phyloP scores from a whole-genome alignment of 1,284 basidiomycete species.

The Anthracocystis setariae region DNA sequence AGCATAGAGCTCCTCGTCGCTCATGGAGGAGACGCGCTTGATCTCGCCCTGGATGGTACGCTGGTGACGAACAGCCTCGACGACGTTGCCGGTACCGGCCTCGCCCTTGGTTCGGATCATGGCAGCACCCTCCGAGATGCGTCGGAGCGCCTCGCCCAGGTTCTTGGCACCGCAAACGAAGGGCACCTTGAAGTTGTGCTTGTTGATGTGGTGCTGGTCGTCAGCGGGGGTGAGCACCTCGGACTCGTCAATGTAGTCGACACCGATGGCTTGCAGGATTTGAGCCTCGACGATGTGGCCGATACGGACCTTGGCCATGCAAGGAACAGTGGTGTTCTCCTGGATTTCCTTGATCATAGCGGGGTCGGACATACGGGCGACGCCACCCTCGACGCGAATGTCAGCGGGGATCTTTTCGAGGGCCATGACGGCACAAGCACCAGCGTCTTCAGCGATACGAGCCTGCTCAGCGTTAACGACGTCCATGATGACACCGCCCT shows the following conservation, averaged over 20 bases:
- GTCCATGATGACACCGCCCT: slow-evolving; percentile 70
- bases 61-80: slow-evolving; percentile 89
- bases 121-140: slow-evolving; percentile 89
- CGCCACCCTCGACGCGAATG: slow-evolving; percentile 72
- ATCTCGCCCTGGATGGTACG: slow-evolving; percentile 86
- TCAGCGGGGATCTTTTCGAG: slow-evolving; percentile 92
- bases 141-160: slow-evolving; percentile 85
- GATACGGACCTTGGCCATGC: slow-evolving; percentile 91
- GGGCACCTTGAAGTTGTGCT: slow-evolving; percentile 76
- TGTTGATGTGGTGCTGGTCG: slow-evolving; percentile 70
- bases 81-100: slow-evolving; percentile 96
- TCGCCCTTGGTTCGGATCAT: slow-evolving; percentile 70
- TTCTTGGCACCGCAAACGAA: slow-evolving; percentile 75
- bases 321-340: slow-evolving; percentile 66
- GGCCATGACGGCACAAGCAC: slow-evolving; percentile 94
- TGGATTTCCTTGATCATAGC: slow-evolving; percentile 97
- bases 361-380: slow-evolving; percentile 75
- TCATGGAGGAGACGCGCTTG: slow-evolving; percentile 77
- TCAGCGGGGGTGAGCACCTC: slow-evolving; percentile 96
- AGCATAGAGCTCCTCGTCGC: slow-evolving; percentile 96
- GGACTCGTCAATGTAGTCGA: slow-evolving; percentile 94
- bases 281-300: slow-evolving; percentile 82
- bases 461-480: slow-evolving; percentile 84
- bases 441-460: slow-evolving; percentile 95
- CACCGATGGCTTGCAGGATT: slow-evolving; percentile 92